A percentile compares a stretch with the other conserved stretches of the same genome.
Conservation (phyloP, 257 asterid species). For the Lycium barbarum region DNA sequence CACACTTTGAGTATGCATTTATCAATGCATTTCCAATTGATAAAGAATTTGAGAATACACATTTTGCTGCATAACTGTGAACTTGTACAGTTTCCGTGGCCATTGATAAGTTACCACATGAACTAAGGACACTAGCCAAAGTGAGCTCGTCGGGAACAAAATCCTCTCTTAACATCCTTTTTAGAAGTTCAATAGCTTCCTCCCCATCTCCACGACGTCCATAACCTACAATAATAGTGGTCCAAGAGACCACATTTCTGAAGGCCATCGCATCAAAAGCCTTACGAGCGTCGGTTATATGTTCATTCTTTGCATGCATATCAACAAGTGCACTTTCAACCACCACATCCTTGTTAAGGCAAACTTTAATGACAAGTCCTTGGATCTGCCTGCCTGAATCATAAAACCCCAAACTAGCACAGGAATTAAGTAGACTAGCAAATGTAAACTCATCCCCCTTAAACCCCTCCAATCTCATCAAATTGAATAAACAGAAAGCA, state of each 20-base stretch:
- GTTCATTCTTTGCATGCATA: constrained; percentile 46
- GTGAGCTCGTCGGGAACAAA: constrained; percentile 45
- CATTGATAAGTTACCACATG: constrained; percentile 45
- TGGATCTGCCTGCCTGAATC: constrained; percentile 41
- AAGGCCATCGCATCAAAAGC: constrained; percentile 44
- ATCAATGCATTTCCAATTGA: constrained; percentile 45
- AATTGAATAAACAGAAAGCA: constrained; percentile 31
- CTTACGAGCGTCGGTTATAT: constrained; percentile 35
- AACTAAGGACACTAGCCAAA: constrained; percentile 44
- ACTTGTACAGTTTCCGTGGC: constrained; percentile 37
- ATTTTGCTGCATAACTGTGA: constrained; percentile 39
- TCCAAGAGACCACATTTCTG: constrained; percentile 49
- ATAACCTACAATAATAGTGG: constrained; percentile 46
- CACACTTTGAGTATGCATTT: constrained; percentile 46
- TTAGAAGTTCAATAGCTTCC: constrained; percentile 40
- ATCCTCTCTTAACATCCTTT: constrained; percentile 39
- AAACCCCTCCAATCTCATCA: constrained; percentile 42
- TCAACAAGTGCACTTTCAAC: constrained; percentile 45
- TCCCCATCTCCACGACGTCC: constrained; percentile 44
- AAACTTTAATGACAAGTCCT: constrained; percentile 34
- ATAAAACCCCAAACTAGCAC: constrained; percentile 34
- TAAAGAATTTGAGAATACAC: constrained; percentile 32
- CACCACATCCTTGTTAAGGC: constrained; percentile 37
- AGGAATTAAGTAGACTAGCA: constrained; percentile 43
- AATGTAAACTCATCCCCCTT: constrained; percentile 43